These are phyloP conservation scores for Bassia scoparia DNA, from an alignment of 148 eudicot genomes.

Conservation along the genomic window DNA sequence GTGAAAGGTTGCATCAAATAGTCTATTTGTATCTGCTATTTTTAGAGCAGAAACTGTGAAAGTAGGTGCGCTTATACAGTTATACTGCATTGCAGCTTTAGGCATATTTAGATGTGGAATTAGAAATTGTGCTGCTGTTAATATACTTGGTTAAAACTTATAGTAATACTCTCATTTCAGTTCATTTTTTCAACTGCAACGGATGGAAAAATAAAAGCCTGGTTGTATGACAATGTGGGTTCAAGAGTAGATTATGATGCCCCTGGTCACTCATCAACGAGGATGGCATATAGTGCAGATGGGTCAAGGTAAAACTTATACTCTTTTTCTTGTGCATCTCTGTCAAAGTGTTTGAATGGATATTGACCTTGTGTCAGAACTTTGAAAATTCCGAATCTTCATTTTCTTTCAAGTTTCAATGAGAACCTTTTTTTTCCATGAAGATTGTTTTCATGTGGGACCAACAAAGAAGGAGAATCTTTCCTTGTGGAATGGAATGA, in stretches of 20 bases:
- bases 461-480: slow-evolving; percentile 91
- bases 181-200: slow-evolving; percentile 87
- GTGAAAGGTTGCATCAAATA: not conserved
- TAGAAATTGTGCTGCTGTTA: not conserved
- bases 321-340: not conserved
- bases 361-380: not conserved
- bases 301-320: slow-evolving; percentile 60
- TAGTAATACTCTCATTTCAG: slow-evolving; percentile 31
- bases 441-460: slow-evolving; percentile 94
- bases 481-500: slow-evolving; percentile 95
- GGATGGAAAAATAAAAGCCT: slow-evolving; percentile 95
- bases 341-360: slow-evolving; percentile 3
- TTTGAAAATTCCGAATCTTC: too few relatives aligned
- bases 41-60: not conserved
- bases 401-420: slow-evolving; percentile 4
- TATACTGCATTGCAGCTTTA: not conserved
- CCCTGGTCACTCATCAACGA: slow-evolving; percentile 84
- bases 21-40: not conserved
- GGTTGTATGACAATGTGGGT: slow-evolving; percentile 86
- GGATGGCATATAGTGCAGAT: slow-evolving; percentile 89
- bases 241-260: slow-evolving; percentile 94
- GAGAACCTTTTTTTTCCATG: slow-evolving; percentile 10
- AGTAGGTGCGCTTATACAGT: not conserved
- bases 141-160: not conserved
- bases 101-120: not conserved